These are phyloP conservation scores for Gnaphalium uliginosum DNA, from an alignment of 129 eudicot genomes.

Conservation along the genomic window DNA sequence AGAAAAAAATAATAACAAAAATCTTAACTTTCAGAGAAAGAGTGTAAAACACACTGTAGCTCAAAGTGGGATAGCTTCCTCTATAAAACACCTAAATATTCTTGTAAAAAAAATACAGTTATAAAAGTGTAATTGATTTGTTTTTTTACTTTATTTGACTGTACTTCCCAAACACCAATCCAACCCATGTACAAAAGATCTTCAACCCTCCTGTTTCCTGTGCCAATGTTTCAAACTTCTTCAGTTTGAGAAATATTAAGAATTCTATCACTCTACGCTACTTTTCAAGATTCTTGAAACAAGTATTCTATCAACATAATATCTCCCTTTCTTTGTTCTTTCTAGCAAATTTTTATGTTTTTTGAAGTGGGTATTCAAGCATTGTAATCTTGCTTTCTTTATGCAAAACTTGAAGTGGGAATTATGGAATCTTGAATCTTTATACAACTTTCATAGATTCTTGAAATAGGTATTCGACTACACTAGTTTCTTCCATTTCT, in stretches of 20 bases:
- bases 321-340: not conserved
- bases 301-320: not conserved
- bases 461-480: slow-evolving; percentile 6
- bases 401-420: slow-evolving; percentile 14
- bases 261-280: slow-evolving; percentile 14
- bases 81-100: slow-evolving; percentile 32
- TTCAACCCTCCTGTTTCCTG: slow-evolving; percentile 16
- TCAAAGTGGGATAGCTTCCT: slow-evolving; percentile 26
- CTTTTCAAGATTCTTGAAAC: slow-evolving; percentile 27
- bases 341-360: slow-evolving; percentile 3
- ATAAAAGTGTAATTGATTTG: not conserved
- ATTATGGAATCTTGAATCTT: slow-evolving; percentile 22
- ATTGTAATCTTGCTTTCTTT: not conserved
- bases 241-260: slow-evolving; percentile 12
- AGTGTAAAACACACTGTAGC: slow-evolving; percentile 20
- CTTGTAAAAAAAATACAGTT: slow-evolving; percentile 1
- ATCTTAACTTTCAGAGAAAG: not conserved
- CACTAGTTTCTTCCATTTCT: not conserved
- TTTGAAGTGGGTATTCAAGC: slow-evolving; percentile 20
- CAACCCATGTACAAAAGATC: slow-evolving; percentile 34
- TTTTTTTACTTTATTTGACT: slow-evolving; percentile 18
- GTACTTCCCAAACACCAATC: slow-evolving; percentile 39
- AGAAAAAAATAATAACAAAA: not conserved
- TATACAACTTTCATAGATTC: slow-evolving; percentile 12
- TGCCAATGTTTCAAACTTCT: slow-evolving; percentile 12